Percentiles rank a stretch among this genome's conserved stretches.
Conservation (phyloP, 2,329 filamentous ascomycete genomes). For the Talaromyces sp. region DNA sequence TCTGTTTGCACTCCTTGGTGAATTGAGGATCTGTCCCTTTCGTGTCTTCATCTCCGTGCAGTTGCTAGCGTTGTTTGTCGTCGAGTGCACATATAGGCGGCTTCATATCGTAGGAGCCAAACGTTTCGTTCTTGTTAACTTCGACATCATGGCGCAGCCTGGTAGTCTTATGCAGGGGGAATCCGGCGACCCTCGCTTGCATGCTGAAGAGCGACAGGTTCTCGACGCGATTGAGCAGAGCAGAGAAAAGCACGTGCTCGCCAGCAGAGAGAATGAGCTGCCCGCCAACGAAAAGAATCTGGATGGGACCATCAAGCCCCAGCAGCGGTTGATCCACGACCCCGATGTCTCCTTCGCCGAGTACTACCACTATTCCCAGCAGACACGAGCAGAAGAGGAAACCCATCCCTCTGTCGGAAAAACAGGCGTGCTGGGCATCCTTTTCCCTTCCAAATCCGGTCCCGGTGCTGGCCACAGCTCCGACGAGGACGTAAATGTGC, state of each 20-base stretch:
- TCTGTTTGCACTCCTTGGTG: too few species aligned
- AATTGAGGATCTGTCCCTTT: too few species aligned
- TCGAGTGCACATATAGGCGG: too few species aligned
- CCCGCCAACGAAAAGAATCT: not conserved
- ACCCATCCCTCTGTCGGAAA: not conserved
- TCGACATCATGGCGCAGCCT: not conserved
- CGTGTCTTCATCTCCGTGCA: too few species aligned
- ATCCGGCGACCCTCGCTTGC: not conserved
- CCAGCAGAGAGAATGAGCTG: not conserved
- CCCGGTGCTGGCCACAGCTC: not conserved
- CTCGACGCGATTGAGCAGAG: not conserved
- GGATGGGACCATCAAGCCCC: not conserved
- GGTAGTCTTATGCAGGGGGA: not conserved
- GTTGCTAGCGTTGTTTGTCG: too few species aligned
- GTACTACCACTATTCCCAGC: slow-evolving; percentile 3
- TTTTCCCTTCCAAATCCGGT: not conserved
- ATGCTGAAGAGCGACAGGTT: not conserved
- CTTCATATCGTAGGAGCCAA: not conserved
- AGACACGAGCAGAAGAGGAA: slow-evolving; percentile 3
- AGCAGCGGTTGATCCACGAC: slow-evolving; percentile 1
- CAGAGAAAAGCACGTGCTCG: not conserved
- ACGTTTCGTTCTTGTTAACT: not conserved
- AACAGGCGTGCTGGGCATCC: not conserved
- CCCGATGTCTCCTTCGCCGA: slow-evolving; percentile 4
- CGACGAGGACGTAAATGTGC: not conserved